Percentiles rank a stretch among this genome's conserved stretches.
Evolutionary conservation across 306 rosid genomes (phyloP).

Genomic region (Sphenostylis stenocarpa): DNA sequence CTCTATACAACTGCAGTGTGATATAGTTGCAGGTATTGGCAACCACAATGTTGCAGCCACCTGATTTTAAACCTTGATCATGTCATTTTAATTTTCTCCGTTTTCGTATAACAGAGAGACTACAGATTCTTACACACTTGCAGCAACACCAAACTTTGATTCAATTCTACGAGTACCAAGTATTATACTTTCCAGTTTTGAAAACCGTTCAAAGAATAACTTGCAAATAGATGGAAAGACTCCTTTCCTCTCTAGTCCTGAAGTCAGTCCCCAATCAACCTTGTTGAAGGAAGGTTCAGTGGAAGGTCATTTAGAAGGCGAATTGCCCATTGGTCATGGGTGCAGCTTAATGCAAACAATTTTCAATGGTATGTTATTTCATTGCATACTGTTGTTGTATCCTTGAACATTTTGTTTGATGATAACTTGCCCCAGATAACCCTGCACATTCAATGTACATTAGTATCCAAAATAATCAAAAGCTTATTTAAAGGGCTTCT

Average conservation of each 20-base stretch:
- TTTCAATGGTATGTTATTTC: slow-evolving; percentile 62
- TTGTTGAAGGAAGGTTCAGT: slow-evolving; percentile 40
- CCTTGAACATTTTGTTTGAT: not conserved
- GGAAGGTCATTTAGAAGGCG: slow-evolving; percentile 50
- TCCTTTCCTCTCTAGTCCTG: slow-evolving; percentile 55
- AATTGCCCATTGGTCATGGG: slow-evolving; percentile 61
- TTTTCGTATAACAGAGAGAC: slow-evolving; percentile 63
- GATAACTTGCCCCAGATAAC: no score
- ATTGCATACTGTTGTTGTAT: not conserved
- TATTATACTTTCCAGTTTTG: slow-evolving; percentile 52
- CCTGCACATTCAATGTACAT: not conserved
- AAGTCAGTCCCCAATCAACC: slow-evolving; percentile 35
- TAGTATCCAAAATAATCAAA: not conserved
- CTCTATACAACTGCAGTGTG: no score
- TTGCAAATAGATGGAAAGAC: slow-evolving; percentile 54
- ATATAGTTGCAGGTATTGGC: no score
- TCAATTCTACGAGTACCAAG: slow-evolving; percentile 50
- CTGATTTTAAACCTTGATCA: no score
- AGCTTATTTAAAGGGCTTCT: not conserved
- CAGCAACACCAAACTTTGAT: slow-evolving; percentile 63
- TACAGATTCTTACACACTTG: slow-evolving; percentile 73
- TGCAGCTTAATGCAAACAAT: slow-evolving; percentile 83
- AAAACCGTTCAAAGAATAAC: slow-evolving; percentile 43
- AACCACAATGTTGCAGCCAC: no score
- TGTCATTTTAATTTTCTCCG: not conserved